Conservation (phyloP, 495 filamentous ascomycete genomes). For the Penicillium alfredii region DNA sequence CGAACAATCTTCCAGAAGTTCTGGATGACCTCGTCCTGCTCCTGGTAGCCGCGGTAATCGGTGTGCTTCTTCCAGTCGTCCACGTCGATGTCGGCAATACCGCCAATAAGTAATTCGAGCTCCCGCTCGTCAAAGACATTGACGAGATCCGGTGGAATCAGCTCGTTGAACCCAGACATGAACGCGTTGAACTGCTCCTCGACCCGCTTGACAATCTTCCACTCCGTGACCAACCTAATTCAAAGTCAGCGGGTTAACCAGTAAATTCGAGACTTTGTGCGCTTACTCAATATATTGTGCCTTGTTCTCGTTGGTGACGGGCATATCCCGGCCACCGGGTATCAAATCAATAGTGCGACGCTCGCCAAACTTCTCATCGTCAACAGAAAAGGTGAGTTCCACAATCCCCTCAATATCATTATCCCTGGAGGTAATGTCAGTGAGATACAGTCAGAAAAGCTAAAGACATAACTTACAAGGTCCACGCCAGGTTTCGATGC, state of each 20-base stretch:
- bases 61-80: slow-evolving; percentile 99
- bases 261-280: background rate
- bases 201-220: slow-evolving; percentile 97
- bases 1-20: slow-evolving; percentile 99
- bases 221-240: slow-evolving; percentile 88
- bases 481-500: slow-evolving; percentile 93
- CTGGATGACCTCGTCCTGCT: slow-evolving; percentile 91
- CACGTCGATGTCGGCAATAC: slow-evolving; percentile 98
- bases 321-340: slow-evolving; percentile 81
- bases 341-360: slow-evolving; percentile 88
- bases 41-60: slow-evolving; percentile 99
- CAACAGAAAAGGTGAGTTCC: slow-evolving; percentile 90
- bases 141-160: slow-evolving; percentile 93
- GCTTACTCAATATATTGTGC: slow-evolving; percentile 86
- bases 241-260: background rate
- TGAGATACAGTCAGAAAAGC: background rate
- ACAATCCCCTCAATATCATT: slow-evolving; percentile 92
- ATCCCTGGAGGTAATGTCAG: slow-evolving; percentile 49
- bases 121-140: slow-evolving; percentile 99
- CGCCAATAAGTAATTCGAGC: slow-evolving; percentile 91
- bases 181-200: slow-evolving; percentile 98
- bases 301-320: slow-evolving; percentile 97
- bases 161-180: slow-evolving; percentile 92
- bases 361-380: slow-evolving; percentile 96
- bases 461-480: slow-evolving; percentile 53